These are phyloP conservation scores for Debaryomyces coudertii DNA, from an alignment of 1,139 yeast genomes.

Conservation along the genomic window DNA sequence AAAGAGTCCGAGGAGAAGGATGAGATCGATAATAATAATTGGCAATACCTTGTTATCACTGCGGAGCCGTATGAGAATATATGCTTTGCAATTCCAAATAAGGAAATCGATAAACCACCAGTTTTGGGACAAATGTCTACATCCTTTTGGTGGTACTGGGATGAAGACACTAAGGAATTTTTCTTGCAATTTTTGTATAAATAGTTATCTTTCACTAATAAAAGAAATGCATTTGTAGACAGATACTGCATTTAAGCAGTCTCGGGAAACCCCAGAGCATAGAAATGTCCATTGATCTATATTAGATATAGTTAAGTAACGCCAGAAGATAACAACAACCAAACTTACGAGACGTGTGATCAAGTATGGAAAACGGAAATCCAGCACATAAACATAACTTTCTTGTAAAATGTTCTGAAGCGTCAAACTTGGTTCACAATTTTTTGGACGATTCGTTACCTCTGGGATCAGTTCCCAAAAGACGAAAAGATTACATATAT, in stretches of 20 bases:
- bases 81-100: conserved; percentile 68
- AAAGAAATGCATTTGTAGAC: background rate
- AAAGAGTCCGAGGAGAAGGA: conserved; percentile 21
- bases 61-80: conserved; percentile 86
- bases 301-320: background rate
- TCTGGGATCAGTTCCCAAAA: conserved; percentile 28
- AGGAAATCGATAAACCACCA: conserved; percentile 51
- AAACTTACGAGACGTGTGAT: background rate
- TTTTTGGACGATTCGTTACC: conserved; percentile 37
- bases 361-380: conserved; percentile 8
- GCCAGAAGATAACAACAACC: background rate
- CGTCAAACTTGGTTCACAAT: conserved; percentile 35
- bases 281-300: background rate
- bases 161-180: conserved; percentile 66
- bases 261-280: conserved; percentile 6
- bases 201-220: conserved; percentile 7
- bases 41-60: conserved; percentile 71
- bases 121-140: conserved; percentile 38
- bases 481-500: conserved; percentile 24
- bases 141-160: conserved; percentile 72
- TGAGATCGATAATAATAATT: conserved; percentile 38
- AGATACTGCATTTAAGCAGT: conserved; percentile 3
- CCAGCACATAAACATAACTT: conserved; percentile 16
- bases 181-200: conserved; percentile 69
- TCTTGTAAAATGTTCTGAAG: conserved; percentile 34